A percentile compares a stretch with the other conserved stretches of the same genome.
phyloP scores from a whole-genome alignment of 805 yeast genomes.

The Suhomyces emberorum region DNA sequence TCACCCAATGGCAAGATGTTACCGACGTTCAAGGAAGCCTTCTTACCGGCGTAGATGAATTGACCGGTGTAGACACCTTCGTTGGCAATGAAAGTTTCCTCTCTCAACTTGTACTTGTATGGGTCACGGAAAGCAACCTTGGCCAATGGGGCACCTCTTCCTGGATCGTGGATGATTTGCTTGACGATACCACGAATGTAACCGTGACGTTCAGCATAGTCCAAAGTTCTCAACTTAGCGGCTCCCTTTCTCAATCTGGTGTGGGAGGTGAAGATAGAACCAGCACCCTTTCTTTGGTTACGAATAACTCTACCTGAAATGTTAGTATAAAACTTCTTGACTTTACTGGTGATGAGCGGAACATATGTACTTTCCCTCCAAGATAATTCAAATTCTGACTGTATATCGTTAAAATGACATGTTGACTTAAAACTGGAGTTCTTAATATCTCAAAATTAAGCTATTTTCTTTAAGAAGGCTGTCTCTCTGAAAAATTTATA shows the following conservation, averaged over 20 bases:
- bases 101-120: conserved; percentile 96
- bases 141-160: conserved; percentile 99
- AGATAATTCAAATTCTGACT: no score
- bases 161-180: conserved; percentile 98
- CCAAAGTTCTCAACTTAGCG: conserved; percentile 98
- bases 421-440: no score
- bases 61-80: conserved; percentile 99
- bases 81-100: conserved; percentile 98
- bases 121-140: conserved; percentile 98
- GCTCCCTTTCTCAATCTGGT: conserved; percentile 99
- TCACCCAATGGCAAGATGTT: conserved; percentile 95
- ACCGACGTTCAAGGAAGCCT: conserved; percentile 96
- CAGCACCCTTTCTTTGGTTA: conserved; percentile 99
- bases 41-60: conserved; percentile 98
- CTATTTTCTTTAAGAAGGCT: no score
- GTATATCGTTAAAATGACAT: no score
- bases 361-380: no score
- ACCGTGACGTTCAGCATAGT: conserved; percentile 99
- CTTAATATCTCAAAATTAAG: no score
- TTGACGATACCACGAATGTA: conserved; percentile 99
- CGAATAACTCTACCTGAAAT: conserved; percentile 96
- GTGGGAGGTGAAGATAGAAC: conserved; percentile 99
- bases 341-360: no score
- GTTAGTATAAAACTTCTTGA: no score
- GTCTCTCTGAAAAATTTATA: no score